These are phyloP conservation scores for Liquidambar formosana DNA, from an alignment of 164 flowering plant genomes.

Conservation along the genomic window DNA sequence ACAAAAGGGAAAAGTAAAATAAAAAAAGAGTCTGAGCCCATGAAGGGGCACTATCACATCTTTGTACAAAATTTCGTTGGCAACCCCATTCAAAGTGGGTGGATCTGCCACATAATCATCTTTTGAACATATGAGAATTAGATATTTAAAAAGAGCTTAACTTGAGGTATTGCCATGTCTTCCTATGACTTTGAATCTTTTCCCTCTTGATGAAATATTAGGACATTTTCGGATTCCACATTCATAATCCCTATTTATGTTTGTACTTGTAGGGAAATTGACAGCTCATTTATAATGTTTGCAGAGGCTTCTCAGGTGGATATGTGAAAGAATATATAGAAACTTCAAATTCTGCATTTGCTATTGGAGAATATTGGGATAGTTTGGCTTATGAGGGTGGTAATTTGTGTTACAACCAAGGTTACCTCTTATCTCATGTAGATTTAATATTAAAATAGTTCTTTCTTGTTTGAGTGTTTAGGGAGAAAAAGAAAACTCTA, in stretches of 20 bases:
- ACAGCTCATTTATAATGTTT: slow-evolving; percentile 5
- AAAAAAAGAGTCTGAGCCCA: neutral
- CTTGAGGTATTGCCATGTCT: neutral
- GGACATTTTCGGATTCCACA: too few relatives aligned
- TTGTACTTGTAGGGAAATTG: neutral
- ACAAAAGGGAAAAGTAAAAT: neutral
- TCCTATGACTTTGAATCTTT: neutral
- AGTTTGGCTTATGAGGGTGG: slow-evolving; percentile 61
- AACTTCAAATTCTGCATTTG: slow-evolving; percentile 58
- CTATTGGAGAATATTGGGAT: slow-evolving; percentile 75
- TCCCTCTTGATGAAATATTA: too few relatives aligned
- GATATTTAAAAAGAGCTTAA: too few relatives aligned
- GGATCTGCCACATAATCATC: neutral
- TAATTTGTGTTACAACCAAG: slow-evolving; percentile 62
- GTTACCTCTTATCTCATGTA: slow-evolving; percentile 21
- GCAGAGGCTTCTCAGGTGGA: slow-evolving; percentile 65
- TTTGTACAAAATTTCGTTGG: neutral
- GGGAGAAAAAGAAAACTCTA: neutral
- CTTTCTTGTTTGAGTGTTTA: too few relatives aligned
- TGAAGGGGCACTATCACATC: neutral
- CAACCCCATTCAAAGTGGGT: too few relatives aligned
- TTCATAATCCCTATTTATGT: neutral
- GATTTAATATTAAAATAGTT: neutral
- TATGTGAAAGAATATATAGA: slow-evolving; percentile 62
- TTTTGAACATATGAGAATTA: too few relatives aligned